Conservation (phyloP, 164 flowering plant genomes). For the Sedum album region DNA sequence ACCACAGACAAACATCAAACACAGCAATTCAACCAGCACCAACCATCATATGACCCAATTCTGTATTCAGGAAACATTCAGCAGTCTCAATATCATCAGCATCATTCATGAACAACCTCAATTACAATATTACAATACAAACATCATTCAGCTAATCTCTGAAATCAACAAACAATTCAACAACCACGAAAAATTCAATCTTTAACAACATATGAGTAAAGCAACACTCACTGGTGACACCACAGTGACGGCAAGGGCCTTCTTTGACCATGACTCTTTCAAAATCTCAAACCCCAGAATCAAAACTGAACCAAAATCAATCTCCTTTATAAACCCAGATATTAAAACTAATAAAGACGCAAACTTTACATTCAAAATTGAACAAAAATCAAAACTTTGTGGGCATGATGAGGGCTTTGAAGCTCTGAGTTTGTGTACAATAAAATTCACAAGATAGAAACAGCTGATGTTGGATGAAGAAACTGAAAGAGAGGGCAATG, state of each 20-base stretch:
- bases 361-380: neutral
- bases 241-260: constrained; percentile 33
- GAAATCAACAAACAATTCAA: neutral
- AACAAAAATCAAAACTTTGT: neutral
- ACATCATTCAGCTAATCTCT: neutral
- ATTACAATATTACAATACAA: neutral
- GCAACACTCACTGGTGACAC: constrained; percentile 20
- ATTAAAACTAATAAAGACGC: neutral
- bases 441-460: neutral
- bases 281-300: neutral
- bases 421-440: constrained; percentile 1
- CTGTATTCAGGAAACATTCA: neutral
- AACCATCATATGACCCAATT: too few species aligned
- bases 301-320: neutral
- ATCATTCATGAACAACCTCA: constrained; percentile 3
- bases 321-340: neutral
- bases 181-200: neutral
- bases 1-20: neutral
- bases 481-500: constrained; percentile 1
- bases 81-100: neutral
- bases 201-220: neutral
- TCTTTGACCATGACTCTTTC: constrained; percentile 20
- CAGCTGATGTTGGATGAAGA: neutral
- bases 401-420: neutral
- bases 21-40: neutral